Conservation (phyloP, 805 yeast genomes). For the Lipomyces spencermartinsiae region DNA sequence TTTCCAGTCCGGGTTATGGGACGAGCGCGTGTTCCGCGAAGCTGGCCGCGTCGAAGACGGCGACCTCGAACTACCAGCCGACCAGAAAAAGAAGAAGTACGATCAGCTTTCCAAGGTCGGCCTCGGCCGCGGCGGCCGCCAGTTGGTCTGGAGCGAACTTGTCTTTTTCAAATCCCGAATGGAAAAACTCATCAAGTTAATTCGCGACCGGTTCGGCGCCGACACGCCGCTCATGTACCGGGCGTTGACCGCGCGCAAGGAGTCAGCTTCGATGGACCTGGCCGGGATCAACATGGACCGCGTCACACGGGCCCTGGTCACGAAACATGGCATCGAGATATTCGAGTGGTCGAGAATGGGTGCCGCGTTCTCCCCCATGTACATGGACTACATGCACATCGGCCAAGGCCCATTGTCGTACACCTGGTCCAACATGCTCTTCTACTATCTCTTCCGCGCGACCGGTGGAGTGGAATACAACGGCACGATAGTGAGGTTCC, state of each 20-base stretch:
- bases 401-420: conserved; percentile 23
- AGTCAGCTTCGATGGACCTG: conserved; percentile 21
- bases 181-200: conserved; percentile 17
- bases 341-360: conserved; percentile 32
- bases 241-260: conserved; percentile 23
- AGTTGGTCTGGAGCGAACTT: conserved; percentile 32
- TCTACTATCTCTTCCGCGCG: conserved; percentile 29
- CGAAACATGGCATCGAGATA: conserved; percentile 20
- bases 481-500: conserved; percentile 13
- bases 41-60: conserved; percentile 20
- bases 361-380: conserved; percentile 25
- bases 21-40: conserved; percentile 35
- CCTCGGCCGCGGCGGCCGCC: conserved; percentile 32
- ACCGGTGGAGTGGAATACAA: conserved; percentile 21
- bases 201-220: conserved; percentile 27
- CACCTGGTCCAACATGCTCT: conserved; percentile 29
- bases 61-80: conserved; percentile 17
- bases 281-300: conserved; percentile 29
- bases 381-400: conserved; percentile 27
- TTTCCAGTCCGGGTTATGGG: conserved; percentile 36
- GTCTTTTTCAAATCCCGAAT: conserved; percentile 29
- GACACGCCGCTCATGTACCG: conserved; percentile 32
- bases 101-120: conserved; percentile 11
- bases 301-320: conserved; percentile 25
- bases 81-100: conserved; percentile 10